Evolutionary conservation across 306 rosid genomes (phyloP).

Genomic region (Pyrus communis): DNA sequence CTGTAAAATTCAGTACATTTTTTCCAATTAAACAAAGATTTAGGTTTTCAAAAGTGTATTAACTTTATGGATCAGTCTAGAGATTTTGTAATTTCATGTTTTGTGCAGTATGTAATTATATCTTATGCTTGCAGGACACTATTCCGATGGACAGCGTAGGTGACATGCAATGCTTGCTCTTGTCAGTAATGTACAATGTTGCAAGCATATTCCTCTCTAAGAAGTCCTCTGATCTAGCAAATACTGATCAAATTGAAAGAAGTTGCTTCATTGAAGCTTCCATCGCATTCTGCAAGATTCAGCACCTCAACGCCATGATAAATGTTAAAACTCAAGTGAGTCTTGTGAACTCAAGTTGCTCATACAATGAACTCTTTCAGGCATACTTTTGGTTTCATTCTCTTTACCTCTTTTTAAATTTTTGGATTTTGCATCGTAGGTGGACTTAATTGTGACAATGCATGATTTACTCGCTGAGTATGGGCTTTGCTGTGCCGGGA

Average conservation of each 20-base stretch:
- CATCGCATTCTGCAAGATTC: conserved; percentile 85
- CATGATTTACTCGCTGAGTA: conserved; percentile 92
- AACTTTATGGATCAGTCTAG: not conserved
- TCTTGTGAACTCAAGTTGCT: conserved; percentile 19
- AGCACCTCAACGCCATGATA: not conserved
- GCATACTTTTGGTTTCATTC: not conserved
- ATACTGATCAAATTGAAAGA: conserved; percentile 57
- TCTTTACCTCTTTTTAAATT: conserved; percentile 7
- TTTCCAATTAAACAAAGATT: not conserved
- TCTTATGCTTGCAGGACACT: conserved; percentile 48
- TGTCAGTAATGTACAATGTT: conserved; percentile 70
- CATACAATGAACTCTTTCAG: conserved; percentile 5
- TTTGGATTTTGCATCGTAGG: conserved; percentile 42
- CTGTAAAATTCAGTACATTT: not conserved
- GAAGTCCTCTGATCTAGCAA: conserved; percentile 43
- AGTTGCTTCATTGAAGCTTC: conserved; percentile 81
- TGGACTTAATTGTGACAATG: conserved; percentile 84
- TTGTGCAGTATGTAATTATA: not conserved
- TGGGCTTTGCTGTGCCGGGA: conserved; percentile 89
- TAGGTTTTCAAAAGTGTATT: not conserved
- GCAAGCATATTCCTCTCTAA: conserved; percentile 43
- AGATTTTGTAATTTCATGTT: not conserved
- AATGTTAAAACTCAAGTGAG: conserved; percentile 54
- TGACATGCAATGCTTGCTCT: conserved; percentile 70
- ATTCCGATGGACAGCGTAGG: conserved; percentile 50